Percentiles rank a stretch among this genome's conserved stretches.
These are phyloP conservation scores for Plectosphaerella plurivora DNA, from an alignment of 2,329 filamentous ascomycete species.

Conservation along the genomic window DNA sequence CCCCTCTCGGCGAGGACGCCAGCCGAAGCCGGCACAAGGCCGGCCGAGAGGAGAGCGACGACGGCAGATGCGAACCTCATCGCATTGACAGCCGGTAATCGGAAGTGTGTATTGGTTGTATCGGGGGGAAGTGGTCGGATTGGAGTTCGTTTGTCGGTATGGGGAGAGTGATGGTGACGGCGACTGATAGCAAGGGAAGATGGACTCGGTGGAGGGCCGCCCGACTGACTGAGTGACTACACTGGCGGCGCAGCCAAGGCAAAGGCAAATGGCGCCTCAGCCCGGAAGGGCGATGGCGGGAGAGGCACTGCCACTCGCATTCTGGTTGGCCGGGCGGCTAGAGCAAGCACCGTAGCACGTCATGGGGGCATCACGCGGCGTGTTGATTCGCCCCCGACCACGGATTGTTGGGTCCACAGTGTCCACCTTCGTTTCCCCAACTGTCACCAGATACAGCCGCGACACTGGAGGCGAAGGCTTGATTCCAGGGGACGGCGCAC, in stretches of 20 bases:
- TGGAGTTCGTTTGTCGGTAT: not conserved
- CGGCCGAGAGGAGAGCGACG: constrained; percentile 40
- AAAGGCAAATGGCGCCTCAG: constrained; percentile 5
- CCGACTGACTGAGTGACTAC: too few relatives aligned
- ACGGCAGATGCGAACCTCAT: constrained; percentile 39
- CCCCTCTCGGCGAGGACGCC: constrained; percentile 42
- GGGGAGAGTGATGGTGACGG: not conserved
- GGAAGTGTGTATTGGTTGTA: not conserved
- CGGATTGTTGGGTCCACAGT: too few relatives aligned
- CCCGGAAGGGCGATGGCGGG: constrained; percentile 5
- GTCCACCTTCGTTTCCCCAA: too few relatives aligned
- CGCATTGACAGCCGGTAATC: constrained; percentile 10
- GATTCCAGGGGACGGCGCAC: too few relatives aligned
- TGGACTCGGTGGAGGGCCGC: constrained; percentile 1
- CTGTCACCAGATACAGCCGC: too few relatives aligned
- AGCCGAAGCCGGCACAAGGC: constrained; percentile 38
- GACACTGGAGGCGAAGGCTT: too few relatives aligned
- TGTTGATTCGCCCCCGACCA: constrained; percentile 7
- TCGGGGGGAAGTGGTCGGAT: not conserved
- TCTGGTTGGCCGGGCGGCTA: constrained; percentile 9
- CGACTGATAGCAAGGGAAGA: constrained; percentile 8
- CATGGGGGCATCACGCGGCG: constrained; percentile 9
- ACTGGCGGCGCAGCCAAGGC: constrained; percentile 1
- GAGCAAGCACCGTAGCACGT: constrained; percentile 13
- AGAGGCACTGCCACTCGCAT: constrained; percentile 1